Base-by-base conservation (phyloP, 208 protist genomes). In the Trypanosoma brucei region DNA sequence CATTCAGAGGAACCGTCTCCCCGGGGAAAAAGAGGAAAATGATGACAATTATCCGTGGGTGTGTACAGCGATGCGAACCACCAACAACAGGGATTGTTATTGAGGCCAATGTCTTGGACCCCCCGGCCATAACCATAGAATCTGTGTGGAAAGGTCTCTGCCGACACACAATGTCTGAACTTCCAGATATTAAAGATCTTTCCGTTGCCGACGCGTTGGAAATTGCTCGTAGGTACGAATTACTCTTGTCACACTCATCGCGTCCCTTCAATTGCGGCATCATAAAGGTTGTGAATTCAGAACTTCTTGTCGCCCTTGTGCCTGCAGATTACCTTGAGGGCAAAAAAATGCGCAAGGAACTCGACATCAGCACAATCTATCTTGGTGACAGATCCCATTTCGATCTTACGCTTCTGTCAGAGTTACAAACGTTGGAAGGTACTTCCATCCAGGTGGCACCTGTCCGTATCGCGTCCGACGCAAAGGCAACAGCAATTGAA, bases 21-120 rank as follows among this genome's bases (percentile, higher is more conserved):
- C 6, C 31, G 30, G 55, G 31, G 31, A 66, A 75, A 42, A 40
- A 52, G 7, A 53, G 42, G 22, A 49, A 62, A 9, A 51, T 87
- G 59, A 76, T 70, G 14, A 68, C 70, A 0, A 91, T 91, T 59
- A 46, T 91, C 11, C 49, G 71, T 35, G 46, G 73, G 3, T 75
- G 67, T 50, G 78, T 69, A 6, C 49, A 51, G 31, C 72, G 65
- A 9, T 86, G 78, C 59, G 69, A 80, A 14, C 8, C 45, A 5
- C 81, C 84, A 14, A 40, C 44, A 2, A 72, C 60, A 52, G 46
- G 63, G 13, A 38, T 73, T 3, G 34, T 77, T 45, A 65, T 91
- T 14, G 72, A 86, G 68, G 59, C 86, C 1, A 81, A 91, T 53
- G 65, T 86, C 0, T 74, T 58, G 54, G 70, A 80, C 61, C 58